Percentiles rank a stretch among this genome's conserved stretches.
phyloP scores from a whole-genome alignment of 352 stramenopile species.

The Thraustotheca clavata region DNA sequence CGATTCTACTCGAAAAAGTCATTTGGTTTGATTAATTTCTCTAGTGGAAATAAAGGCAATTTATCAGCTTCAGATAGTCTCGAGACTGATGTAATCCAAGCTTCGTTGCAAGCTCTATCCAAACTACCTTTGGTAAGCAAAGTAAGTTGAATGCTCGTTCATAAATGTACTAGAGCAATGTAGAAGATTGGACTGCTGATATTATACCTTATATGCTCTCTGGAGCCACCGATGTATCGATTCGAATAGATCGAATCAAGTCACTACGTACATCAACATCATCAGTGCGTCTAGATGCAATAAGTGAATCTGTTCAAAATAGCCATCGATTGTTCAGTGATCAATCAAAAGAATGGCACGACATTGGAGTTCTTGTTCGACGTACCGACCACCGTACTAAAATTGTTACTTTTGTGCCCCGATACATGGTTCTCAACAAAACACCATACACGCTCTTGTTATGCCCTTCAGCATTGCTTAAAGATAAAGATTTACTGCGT shows the following conservation, averaged over 20 bases:
- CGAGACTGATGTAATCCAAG: slow-evolving; percentile 19
- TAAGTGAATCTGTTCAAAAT: slow-evolving; percentile 20
- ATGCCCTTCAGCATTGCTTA: slow-evolving; percentile 3
- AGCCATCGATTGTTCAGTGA: slow-evolving; percentile 56
- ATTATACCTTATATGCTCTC: slow-evolving; percentile 18
- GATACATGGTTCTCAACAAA: slow-evolving; percentile 70
- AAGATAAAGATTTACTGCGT: background rate
- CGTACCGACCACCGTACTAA: slow-evolving; percentile 57
- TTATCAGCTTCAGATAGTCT: slow-evolving; percentile 10
- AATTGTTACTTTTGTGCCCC: slow-evolving; percentile 71
- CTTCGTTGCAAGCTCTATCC: slow-evolving; percentile 1
- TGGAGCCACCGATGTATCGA: slow-evolving; percentile 1
- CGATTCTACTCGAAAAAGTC: slow-evolving; percentile 8
- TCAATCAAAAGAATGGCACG: slow-evolving; percentile 55
- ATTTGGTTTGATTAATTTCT: background rate
- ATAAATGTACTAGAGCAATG: background rate
- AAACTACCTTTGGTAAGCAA: background rate
- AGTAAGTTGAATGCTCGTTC: background rate
- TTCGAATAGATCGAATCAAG: slow-evolving; percentile 6
- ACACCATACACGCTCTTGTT: slow-evolving; percentile 50
- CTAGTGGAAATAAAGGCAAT: background rate
- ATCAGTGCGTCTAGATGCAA: background rate
- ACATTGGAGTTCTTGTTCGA: slow-evolving; percentile 63
- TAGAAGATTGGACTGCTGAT: background rate
- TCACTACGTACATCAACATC: slow-evolving; percentile 7